Conservation (phyloP, 371 early-diverging fungal species). For the Batrachochytrium dendrobatidis region DNA sequence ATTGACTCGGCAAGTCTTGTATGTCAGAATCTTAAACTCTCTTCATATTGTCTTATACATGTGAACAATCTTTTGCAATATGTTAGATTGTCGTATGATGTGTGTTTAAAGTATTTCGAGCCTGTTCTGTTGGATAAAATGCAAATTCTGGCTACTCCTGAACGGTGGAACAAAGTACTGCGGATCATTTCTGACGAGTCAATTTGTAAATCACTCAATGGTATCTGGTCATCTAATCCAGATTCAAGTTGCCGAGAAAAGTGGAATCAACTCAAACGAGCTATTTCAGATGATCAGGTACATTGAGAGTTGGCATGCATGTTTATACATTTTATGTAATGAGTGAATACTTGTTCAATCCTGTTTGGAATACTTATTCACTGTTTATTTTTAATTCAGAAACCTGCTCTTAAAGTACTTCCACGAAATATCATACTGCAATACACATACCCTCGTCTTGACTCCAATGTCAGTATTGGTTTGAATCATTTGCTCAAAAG, state of each 20-base stretch:
- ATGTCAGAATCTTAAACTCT: too few species aligned
- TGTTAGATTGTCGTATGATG: slow-evolving; percentile 6
- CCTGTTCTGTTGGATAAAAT: slow-evolving; percentile 56
- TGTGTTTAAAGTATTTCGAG: background rate
- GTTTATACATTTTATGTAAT: background rate
- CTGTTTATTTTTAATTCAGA: too few species aligned
- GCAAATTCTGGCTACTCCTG: slow-evolving; percentile 56
- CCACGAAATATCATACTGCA: slow-evolving; percentile 75
- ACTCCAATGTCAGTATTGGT: slow-evolving; percentile 85
- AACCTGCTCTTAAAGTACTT: slow-evolving; percentile 21
- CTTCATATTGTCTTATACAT: too few species aligned
- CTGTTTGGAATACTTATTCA: background rate
- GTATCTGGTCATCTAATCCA: background rate
- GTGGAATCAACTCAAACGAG: slow-evolving; percentile 2
- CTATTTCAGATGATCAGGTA: background rate
- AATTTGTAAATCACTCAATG: background rate
- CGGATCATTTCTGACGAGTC: slow-evolving; percentile 61
- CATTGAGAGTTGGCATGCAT: background rate
- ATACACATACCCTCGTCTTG: slow-evolving; percentile 88
- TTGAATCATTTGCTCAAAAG: slow-evolving; percentile 97
- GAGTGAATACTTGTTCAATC: background rate
- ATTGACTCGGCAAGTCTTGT: background rate
- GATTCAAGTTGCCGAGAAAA: background rate
- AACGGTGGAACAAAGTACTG: slow-evolving; percentile 65
- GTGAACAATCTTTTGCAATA: too few species aligned